phyloP scores from a whole-genome alignment of 2,329 filamentous ascomycete genomes.

The Fusarium oligoseptatum region DNA sequence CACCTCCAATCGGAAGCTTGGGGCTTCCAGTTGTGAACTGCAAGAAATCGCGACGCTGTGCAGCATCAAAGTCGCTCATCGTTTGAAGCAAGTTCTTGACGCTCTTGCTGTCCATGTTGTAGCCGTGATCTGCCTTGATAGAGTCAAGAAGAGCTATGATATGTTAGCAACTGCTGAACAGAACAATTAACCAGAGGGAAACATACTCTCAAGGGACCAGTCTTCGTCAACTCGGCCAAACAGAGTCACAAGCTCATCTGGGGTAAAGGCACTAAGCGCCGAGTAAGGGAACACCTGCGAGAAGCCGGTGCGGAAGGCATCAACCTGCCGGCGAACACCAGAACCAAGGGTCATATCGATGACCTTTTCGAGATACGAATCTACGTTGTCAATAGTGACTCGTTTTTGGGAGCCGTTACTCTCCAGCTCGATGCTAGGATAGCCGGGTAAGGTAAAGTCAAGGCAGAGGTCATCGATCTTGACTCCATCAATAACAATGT shows the following conservation, averaged over 20 bases:
- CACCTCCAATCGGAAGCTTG: slow-evolving; percentile 97
- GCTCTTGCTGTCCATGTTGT: slow-evolving; percentile 97
- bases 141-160: slow-evolving; percentile 89
- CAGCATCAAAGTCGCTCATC: slow-evolving; percentile 86
- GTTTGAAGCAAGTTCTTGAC: slow-evolving; percentile 92
- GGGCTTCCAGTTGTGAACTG: slow-evolving; percentile 99
- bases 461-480: slow-evolving; percentile 88
- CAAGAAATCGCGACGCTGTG: slow-evolving; percentile 90
- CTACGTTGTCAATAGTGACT: slow-evolving; percentile 93
- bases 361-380: slow-evolving; percentile 86
- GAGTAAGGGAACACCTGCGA: slow-evolving; percentile 97
- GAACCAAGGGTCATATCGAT: slow-evolving; percentile 91
- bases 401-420: slow-evolving; percentile 79
- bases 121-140: slow-evolving; percentile 98
- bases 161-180: background rate
- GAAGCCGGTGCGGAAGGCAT: slow-evolving; percentile 92
- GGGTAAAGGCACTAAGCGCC: slow-evolving; percentile 92
- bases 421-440: slow-evolving; percentile 86
- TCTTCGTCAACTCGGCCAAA: slow-evolving; percentile 95
- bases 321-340: slow-evolving; percentile 88
- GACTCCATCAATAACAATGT: slow-evolving; percentile 81
- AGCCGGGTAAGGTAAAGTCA: slow-evolving; percentile 95
- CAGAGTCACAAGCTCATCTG: slow-evolving; percentile 92
- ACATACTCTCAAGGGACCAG: slow-evolving; percentile 96
- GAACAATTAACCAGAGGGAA: background rate